Percentiles rank a stretch among this genome's conserved stretches.
These are phyloP conservation scores for Colletotrichum endophyticum DNA, from an alignment of 2,329 filamentous ascomycete species.

Conservation along the genomic window DNA sequence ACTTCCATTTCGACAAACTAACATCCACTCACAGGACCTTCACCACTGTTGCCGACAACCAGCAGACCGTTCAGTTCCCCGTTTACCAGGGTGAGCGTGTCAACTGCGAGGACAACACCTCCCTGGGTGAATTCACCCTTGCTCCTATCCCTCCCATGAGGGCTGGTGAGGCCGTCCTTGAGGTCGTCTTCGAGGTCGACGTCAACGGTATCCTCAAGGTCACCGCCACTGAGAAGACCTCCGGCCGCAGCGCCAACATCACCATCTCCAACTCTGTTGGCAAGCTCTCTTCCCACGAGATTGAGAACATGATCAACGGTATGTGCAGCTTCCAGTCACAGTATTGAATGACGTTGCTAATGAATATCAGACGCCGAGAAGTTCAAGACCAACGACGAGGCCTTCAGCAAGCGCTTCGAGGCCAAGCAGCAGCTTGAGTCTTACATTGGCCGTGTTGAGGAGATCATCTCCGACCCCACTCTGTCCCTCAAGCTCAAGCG, in stretches of 20 bases:
- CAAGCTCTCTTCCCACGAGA: slow-evolving; percentile 93
- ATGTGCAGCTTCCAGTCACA: slow-evolving; percentile 31
- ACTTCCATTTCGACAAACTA: too few species aligned
- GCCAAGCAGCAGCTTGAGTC: slow-evolving; percentile 98
- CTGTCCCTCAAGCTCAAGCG: slow-evolving; percentile 98
- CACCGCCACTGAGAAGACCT: slow-evolving; percentile 98
- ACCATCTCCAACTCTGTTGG: slow-evolving; percentile 99
- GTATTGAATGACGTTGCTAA: slow-evolving; percentile 23
- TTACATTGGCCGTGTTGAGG: slow-evolving; percentile 98
- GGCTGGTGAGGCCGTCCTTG: slow-evolving; percentile 94
- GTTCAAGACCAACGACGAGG: slow-evolving; percentile 98
- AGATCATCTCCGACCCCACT: slow-evolving; percentile 96
- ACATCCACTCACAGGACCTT: slow-evolving; percentile 61
- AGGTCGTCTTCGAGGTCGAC: slow-evolving; percentile 98
- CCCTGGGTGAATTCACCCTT: slow-evolving; percentile 94
- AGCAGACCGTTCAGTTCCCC: slow-evolving; percentile 88
- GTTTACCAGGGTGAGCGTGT: slow-evolving; percentile 96
- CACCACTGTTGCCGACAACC: slow-evolving; percentile 81
- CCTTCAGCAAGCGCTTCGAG: slow-evolving; percentile 99
- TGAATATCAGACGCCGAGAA: slow-evolving; percentile 79
- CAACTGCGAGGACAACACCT: slow-evolving; percentile 98
- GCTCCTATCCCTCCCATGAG: slow-evolving; percentile 87
- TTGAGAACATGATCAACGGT: slow-evolving; percentile 96
- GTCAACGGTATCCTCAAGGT: slow-evolving; percentile 99
- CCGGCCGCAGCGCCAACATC: slow-evolving; percentile 97